Base-by-base conservation (phyloP, 371 early-diverging fungal species). In the Haplosporangium sp. region DNA sequence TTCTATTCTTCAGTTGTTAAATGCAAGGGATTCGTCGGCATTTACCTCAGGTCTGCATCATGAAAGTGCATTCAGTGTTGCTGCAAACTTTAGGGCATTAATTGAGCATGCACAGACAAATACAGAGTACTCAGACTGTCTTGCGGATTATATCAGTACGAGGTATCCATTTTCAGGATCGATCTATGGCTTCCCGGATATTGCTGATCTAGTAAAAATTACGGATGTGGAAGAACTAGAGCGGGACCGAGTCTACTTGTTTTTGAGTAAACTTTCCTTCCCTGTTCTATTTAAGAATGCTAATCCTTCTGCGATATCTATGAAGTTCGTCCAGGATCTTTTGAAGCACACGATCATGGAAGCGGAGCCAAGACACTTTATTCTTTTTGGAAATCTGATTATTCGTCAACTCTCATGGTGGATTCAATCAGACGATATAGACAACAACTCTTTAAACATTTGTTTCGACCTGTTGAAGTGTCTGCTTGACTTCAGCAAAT, bases 121-220 rank as follows among this genome's bases (percentile, higher is more conserved):
- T 37, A n/a, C 4, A 15, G 61, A 17, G 39, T 15, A 59, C 13
- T 52, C 40, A 0, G 65, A 66, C 8, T 69, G 71, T 39, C 57
- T 89, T 3, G 63, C 81, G 4, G 84, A 84, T 2, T 88, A 87
- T 38, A 40, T 89, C 13, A 69, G 60, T 40, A 79, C 71, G 19
- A 83, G 87, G 4, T 84, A 83, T 57, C 89, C 89, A 19, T 74
- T 86, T 61, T 77, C 85, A 27, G 85, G 88, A 11, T 83, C 82
- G 5, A 27, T 89, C 15, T 88, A 87, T 60, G 76, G 63, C 40
- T 77, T 86, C 56, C 38, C 58, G 4, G 78, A 74, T 19, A 60
- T 85, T 3, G 38, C 69, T 4, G 20, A 7, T 5, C 19, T 44
- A 4, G 13, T 57, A 15, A 19, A 52, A 11, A 4, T 5, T 17